Base-by-base conservation (phyloP, 768 basidiomycete genomes). In the Trametes cinnabarina region DNA sequence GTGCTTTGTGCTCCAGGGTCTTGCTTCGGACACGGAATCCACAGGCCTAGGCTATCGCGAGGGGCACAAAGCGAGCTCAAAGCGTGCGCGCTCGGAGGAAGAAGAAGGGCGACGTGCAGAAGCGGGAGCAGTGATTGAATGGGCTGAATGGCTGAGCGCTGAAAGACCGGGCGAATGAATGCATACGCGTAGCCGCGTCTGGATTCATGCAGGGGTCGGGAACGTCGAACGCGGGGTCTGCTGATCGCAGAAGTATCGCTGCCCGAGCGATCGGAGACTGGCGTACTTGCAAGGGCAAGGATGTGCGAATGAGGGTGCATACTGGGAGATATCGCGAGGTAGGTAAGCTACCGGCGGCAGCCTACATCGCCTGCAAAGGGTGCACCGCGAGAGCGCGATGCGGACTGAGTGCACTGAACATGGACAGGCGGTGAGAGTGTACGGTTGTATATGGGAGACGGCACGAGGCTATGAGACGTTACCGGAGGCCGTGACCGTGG, bases 381-480 rank as follows among this genome's bases (percentile, higher is more conserved):
- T 19, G 40, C 8, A 32, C 7, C 12, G 26, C 40, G 10, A n/a
- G 51, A 41, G 42, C 42, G 51, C n/a, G n/a, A n/a, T n/a, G n/a
- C n/a, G n/a, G n/a, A n/a, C n/a, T n/a, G n/a, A n/a, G 3, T 26
- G n/a, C 37, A 39, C 37, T 15, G 14, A 14, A 8, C 10, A 39
- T 39, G 28, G 30, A 35, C 51, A 30, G 47, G 47, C 30, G 35
- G 23, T 23, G 48, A 19, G 20, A 22, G 20, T 15, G 23, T 26
- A 32, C 25, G 9, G 28, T 28, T 47, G 57, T 52, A 51, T 47
- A 44, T 44, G 41, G 50, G 51, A 12, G 12, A 23, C 39, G 37
- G 48, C 58, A 59, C 30, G 58, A 59, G 58, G 58, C 58, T 59
- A 59, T 59, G 58, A 41, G 51, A 53, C 58, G 51, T 49, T 37